Evolutionary conservation across 495 filamentous ascomycete species (phyloP).

Genomic region (Neurospora sp.): DNA sequence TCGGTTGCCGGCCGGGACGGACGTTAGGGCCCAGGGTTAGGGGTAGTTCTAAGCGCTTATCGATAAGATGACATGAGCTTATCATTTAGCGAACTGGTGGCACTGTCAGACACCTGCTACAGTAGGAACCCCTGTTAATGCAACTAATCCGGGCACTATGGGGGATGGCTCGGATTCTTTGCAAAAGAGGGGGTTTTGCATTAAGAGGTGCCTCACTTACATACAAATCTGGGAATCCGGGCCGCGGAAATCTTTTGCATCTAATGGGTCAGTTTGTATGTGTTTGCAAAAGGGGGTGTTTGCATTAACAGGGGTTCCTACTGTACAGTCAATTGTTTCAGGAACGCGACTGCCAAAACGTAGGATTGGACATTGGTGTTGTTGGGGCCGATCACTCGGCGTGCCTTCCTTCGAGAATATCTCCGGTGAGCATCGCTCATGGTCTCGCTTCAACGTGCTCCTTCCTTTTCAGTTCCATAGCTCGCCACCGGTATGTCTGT

Average conservation of each 20-base stretch:
- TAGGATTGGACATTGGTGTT: not conserved
- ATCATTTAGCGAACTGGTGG: not conserved
- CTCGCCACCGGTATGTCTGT: not conserved
- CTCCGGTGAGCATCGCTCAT: not conserved
- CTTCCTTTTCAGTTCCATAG: not conserved
- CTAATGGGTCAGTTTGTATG: no score
- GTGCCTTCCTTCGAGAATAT: not conserved
- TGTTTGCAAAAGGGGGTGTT: no score
- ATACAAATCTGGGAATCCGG: no score
- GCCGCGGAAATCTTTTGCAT: no score
- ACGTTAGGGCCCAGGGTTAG: not conserved
- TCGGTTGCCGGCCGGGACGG: not conserved
- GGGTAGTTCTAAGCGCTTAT: not conserved
- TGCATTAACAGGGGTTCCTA: no score
- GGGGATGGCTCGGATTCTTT: no score
- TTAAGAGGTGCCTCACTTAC: no score
- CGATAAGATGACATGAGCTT: not conserved
- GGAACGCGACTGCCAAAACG: not conserved
- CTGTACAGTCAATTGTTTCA: not conserved
- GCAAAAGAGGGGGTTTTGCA: no score
- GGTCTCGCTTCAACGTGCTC: not conserved
- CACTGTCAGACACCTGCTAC: not conserved
- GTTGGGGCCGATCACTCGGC: not conserved
- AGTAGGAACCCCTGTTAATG: no score
- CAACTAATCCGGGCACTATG: no score